A percentile compares a stretch with the other conserved stretches of the same genome.
Conservation (phyloP, 2,329 filamentous ascomycete species). For the Balansia obtecta region DNA sequence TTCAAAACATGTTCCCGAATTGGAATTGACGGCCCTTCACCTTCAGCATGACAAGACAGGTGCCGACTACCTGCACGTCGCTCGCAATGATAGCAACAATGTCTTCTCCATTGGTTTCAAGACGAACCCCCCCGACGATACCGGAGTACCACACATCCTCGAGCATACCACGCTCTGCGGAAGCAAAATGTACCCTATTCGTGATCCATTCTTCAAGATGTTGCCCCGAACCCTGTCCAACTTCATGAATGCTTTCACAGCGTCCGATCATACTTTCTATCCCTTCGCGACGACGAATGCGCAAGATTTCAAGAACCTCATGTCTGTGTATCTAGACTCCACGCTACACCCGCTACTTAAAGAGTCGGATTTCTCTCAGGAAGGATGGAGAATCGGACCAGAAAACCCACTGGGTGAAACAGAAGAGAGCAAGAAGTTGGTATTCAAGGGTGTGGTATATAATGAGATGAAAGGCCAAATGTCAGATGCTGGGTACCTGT, state of each 20-base stretch:
- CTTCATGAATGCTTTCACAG: slow-evolving; percentile 99
- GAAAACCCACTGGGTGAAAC: slow-evolving; percentile 61
- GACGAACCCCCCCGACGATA: slow-evolving; percentile 94
- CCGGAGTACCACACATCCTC: slow-evolving; percentile 89
- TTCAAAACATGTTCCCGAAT: slow-evolving; percentile 83
- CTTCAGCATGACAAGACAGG: slow-evolving; percentile 91
- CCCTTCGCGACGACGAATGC: slow-evolving; percentile 94
- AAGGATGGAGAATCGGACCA: slow-evolving; percentile 92
- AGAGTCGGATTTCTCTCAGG: slow-evolving; percentile 84
- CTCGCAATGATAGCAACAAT: slow-evolving; percentile 94
- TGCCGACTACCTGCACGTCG: slow-evolving; percentile 91
- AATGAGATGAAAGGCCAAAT: slow-evolving; percentile 99
- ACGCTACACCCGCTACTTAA: slow-evolving; percentile 85
- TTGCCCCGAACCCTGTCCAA: slow-evolving; percentile 94
- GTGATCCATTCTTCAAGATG: slow-evolving; percentile 99
- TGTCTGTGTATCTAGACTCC: slow-evolving; percentile 93
- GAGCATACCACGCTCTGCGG: slow-evolving; percentile 96
- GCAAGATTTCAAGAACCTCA: slow-evolving; percentile 89
- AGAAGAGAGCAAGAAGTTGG: slow-evolving; percentile 53
- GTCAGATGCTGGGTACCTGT: slow-evolving; percentile 92
- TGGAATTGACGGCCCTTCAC: slow-evolving; percentile 82
- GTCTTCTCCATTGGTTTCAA: slow-evolving; percentile 99
- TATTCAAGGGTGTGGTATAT: slow-evolving; percentile 97
- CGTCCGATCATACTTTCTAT: slow-evolving; percentile 92
- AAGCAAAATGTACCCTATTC: slow-evolving; percentile 90